These are phyloP conservation scores for Scleroderma citrinum DNA, from an alignment of 768 basidiomycete genomes.

Conservation along the genomic window DNA sequence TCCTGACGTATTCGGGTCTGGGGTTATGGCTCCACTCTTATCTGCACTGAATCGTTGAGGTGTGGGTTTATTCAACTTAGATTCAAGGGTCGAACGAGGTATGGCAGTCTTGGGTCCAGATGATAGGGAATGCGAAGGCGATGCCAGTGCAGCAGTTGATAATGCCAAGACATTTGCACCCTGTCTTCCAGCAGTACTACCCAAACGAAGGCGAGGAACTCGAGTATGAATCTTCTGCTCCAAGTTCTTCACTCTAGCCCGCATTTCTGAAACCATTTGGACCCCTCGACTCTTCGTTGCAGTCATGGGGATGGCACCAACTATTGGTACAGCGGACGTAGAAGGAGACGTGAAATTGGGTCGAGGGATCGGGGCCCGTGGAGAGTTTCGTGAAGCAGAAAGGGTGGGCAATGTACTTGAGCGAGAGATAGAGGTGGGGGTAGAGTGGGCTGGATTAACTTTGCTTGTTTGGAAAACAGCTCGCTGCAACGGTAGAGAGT, in stretches of 20 bases:
- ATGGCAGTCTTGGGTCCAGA: conserved; percentile 14
- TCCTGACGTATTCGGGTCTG: conserved; percentile 60
- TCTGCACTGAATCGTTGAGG: conserved; percentile 42
- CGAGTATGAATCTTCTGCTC: conserved; percentile 87
- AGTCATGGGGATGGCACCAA: conserved; percentile 32
- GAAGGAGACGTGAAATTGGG: conserved; percentile 37
- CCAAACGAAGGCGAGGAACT: conserved; percentile 79
- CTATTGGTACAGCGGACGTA: conserved; percentile 18
- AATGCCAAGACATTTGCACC: conserved; percentile 34
- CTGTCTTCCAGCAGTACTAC: conserved; percentile 58
- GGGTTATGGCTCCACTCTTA: conserved; percentile 34
- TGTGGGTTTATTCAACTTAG: conserved; percentile 17
- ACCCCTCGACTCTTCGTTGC: conserved; percentile 74
- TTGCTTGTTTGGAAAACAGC: conserved; percentile 44
- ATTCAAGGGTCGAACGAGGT: conserved; percentile 16
- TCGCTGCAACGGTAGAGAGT: conserved; percentile 45
- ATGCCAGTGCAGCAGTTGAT: conserved; percentile 29
- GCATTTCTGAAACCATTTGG: conserved; percentile 91
- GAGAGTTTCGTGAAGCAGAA: conserved; percentile 40
- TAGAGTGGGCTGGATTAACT: conserved; percentile 34
- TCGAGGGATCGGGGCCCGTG: conserved; percentile 40
- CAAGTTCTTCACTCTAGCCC: conserved; percentile 73
- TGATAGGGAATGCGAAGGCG: conserved; percentile 34
- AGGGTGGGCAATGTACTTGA: conserved; percentile 53
- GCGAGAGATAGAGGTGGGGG: conserved; percentile 46